These are phyloP conservation scores for Balamuthia mandrillaris DNA, from an alignment of 208 protist genomes.

Conservation along the genomic window DNA sequence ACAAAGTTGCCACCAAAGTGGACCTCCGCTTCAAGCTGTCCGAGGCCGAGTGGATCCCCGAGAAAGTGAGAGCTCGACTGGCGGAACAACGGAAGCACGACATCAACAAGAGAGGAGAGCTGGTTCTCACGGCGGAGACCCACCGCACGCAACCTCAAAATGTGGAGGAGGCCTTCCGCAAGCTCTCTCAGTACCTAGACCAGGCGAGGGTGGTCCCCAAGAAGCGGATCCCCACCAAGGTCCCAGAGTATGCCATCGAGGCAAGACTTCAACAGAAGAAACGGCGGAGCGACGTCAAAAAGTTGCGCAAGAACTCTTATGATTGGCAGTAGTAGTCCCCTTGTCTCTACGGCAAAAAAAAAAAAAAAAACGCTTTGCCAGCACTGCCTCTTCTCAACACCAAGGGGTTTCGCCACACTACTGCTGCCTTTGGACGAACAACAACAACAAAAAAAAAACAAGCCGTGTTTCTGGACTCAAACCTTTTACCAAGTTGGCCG, in stretches of 20 bases:
- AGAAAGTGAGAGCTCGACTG: conserved; percentile 42
- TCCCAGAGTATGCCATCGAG: conserved; percentile 40
- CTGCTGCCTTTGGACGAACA: too few species aligned
- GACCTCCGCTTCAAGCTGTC: conserved; percentile 56
- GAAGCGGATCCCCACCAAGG: conserved; percentile 20
- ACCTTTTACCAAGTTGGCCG: too few species aligned
- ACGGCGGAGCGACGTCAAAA: conserved; percentile 2
- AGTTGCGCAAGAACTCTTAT: conserved; percentile 17
- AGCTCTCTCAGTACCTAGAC: conserved; percentile 45
- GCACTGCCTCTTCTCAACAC: too few species aligned
- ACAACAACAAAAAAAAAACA: too few species aligned
- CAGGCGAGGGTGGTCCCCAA: conserved; percentile 30
- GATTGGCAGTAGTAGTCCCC: too few species aligned
- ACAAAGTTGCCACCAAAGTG: conserved; percentile 67
- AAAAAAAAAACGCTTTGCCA: too few species aligned
- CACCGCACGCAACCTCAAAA: conserved; percentile 56
- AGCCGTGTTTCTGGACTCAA: too few species aligned
- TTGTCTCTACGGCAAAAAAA: too few species aligned
- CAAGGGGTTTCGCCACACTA: too few species aligned
- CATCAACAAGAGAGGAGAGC: conserved; percentile 58
- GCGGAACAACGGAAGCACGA: background rate
- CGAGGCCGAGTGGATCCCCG: conserved; percentile 49
- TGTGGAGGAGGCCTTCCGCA: conserved; percentile 47
- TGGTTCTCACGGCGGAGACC: conserved; percentile 30
- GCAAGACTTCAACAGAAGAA: conserved; percentile 48